These are phyloP conservation scores for Xanthoconium purpureum DNA, from an alignment of 768 basidiomycete species.

Conservation along the genomic window DNA sequence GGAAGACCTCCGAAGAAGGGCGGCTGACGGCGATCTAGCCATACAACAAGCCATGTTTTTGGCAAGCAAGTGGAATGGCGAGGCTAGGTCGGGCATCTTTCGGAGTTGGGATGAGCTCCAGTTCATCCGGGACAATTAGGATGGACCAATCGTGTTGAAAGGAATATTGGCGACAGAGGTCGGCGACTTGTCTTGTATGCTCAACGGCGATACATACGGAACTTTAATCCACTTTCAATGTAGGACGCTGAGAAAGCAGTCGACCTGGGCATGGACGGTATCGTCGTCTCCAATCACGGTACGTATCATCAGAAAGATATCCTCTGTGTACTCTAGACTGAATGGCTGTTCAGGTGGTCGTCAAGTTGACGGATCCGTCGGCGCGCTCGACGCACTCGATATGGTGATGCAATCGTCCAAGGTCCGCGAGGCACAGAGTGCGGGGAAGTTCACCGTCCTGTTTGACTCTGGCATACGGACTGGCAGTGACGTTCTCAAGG, in stretches of 20 bases:
- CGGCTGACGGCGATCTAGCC: constrained; percentile 31
- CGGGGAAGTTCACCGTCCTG: constrained; percentile 63
- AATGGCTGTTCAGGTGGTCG: constrained; percentile 51
- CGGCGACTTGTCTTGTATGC: background rate
- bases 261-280: constrained; percentile 63
- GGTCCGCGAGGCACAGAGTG: constrained; percentile 52
- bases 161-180: constrained; percentile 36
- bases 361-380: constrained; percentile 76
- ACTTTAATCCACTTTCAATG: too few relatives aligned
- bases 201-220: background rate
- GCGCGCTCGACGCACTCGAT: constrained; percentile 68
- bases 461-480: constrained; percentile 63
- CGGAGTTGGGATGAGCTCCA: constrained; percentile 45
- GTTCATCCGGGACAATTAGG: constrained; percentile 45
- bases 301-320: constrained; percentile 6
- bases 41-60: constrained; percentile 29
- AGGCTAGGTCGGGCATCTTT: constrained; percentile 40
- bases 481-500: constrained; percentile 53
- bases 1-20: constrained; percentile 22
- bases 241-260: constrained; percentile 55
- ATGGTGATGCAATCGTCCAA: constrained; percentile 61
- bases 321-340: background rate
- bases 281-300: constrained; percentile 83
- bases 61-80: constrained; percentile 37
- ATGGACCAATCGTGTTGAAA: constrained; percentile 47